Base-by-base conservation (phyloP, 805 yeast species). In the Peterozyma toletana region DNA sequence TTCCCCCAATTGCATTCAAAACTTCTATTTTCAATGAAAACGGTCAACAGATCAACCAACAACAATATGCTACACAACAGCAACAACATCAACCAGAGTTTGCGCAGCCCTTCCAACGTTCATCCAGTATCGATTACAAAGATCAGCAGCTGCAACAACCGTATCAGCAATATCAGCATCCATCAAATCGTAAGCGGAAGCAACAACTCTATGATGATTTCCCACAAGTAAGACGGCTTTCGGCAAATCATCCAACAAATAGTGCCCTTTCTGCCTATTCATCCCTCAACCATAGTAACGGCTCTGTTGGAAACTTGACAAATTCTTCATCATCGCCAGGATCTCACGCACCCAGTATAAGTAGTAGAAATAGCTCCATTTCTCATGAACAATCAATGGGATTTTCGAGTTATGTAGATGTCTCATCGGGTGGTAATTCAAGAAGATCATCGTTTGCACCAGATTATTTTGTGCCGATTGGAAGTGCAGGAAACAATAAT, bases 341-440 rank as follows among this genome's bases (percentile, higher is more conserved):
- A 27, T 60, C 65, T 11, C 55, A 54, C 37, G 47, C 57, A 7
- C 57, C 63, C 9, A 41, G 46, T 3, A 33, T 45, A 3, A 43
- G 44, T n/a, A 59, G 64, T 2, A 47, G 65, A 39, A 59, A 58
- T 37, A 57, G 62, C 2, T 60, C 65, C 4, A 53, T 60, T 35
- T 57, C 62, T 11, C 51, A 61, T 1, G 64, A 59, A 31, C 56
- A 53, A 39, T 55, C 62, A 6, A 52, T 58, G 0, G 54, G 52
- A 42, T 33, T 52, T 21, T 45, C 48, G 4, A 45, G 44, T 30
- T 43, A 44, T 18, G 27, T 21, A 21, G 27, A 21, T 21, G 51
- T 54, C 14, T 44, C 46, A 10, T 42, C 39, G 4, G 59, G 54
- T 16, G 51, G 42, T 7, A 51, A 50, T 34, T 57, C 62, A 7